Base-by-base conservation (phyloP, 768 basidiomycete species). In the Tubosaeta sp. region DNA sequence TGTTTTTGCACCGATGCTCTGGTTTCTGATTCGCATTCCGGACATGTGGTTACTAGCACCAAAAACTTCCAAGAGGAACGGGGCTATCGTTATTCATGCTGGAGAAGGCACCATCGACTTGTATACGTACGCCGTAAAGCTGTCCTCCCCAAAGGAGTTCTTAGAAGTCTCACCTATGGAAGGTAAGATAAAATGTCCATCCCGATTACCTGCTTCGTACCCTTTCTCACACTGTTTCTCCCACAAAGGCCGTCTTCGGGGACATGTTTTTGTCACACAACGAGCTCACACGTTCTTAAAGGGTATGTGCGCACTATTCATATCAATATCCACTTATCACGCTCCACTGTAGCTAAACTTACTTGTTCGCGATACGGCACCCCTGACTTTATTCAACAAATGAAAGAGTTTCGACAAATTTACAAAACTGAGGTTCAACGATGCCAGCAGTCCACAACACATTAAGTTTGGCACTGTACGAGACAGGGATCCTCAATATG, bases 31-130 rank as follows among this genome's bases (percentile, higher is more conserved):
- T 10, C 21, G 38, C 10, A 21, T 16, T 39, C 38, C 19, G 11
- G 11, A 5, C 3, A 49, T 5, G 40, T 51, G 3, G 41, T 48
- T 27, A 25, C 39, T 4, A 45, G 32, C 18, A 13, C 57, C 3
- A 49, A 32, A 16, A 41, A 38, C 5, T 11, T 4, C 12, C 38
- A 32, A 16, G 50, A 53, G 0, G 52, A 59, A 67, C 21, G 69
- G 68, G 0, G 52, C 77, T 6, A 62, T 78, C 16, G 59, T 80
- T 8, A 67, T 78, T 18, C 77, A 79, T 59, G 61, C 56, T 21
- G 79, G 78, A 11, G 72, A 74, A 1, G 67, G n/a, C 34, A 35
- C 16, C 16, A 9, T 35, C 16, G n/a, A 35, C 18, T 18, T 35
- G 34, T 7, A 18, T 49, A 69, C 63, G 21, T 73, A 62, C 61